Evolutionary conservation across 305 asterid species (phyloP), one percentile per base, ranked within the genome.

Genomic region (Fraxinus platypoda): DNA sequence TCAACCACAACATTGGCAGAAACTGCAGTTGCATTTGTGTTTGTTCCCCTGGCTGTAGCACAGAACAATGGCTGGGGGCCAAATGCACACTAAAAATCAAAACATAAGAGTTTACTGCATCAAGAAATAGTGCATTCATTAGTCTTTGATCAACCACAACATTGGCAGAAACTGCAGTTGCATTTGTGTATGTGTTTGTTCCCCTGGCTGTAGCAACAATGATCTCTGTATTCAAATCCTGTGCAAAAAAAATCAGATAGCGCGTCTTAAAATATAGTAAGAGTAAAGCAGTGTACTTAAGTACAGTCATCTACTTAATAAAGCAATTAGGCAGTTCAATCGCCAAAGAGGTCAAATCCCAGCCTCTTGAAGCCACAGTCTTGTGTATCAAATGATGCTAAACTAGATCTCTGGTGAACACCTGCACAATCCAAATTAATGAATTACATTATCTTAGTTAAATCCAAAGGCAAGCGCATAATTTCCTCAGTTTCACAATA

Each of bases 71-170:
- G 73, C 34, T 75, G n/a, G 64, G 78, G 6, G 79, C 7, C 3
- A 31, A 64, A 33, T 35, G 59, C 23, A 77, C 12, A 30, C 3
- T 25, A 66, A 23, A 57, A 66, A 31, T 28, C 35, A 49, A 38
- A 35, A 70, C 8, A 37, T 49, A 81, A 64, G 46, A 79, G 82
- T 88, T 88, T 88, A 96, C 99, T 97, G 94, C 78, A 78, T 96
- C 98, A 54, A 94, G 97, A 86, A 94, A 96, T 73, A 94, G 89
- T 30, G 98, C 97, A 66, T 93, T 96, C 99, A 93, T 93, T 84
- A 94, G 98, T 86, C 95, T 90, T 88, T 94, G 97, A n/a, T 96
- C 98, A 68, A 92, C 89, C 59, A 88, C 85, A 80, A 96, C 84
- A 83, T 93, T 93, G 77, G 98, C 97, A 28, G 98, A 88, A 72